A percentile compares a stretch with the other conserved stretches of the same genome.
Conservation (phyloP, 108 stramenopile species). For the Stephanodiscus triporus region DNA sequence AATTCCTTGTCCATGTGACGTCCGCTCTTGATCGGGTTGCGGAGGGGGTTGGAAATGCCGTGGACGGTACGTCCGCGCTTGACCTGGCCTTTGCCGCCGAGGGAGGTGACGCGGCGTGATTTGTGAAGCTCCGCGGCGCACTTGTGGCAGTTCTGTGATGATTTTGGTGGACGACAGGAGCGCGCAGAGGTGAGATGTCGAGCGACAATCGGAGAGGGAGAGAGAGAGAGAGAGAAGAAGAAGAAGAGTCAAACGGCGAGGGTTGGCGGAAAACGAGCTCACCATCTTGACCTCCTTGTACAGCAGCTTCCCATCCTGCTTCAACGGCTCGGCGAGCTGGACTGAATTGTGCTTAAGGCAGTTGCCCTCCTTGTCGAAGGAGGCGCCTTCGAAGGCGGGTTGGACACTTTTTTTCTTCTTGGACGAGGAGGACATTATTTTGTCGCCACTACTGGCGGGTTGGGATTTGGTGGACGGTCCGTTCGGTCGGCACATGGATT, state of each 20-base stretch:
- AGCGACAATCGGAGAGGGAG: not conserved
- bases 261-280: not conserved
- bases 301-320: slow-evolving; percentile 44
- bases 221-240: not conserved
- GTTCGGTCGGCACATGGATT: not conserved
- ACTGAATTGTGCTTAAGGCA: slow-evolving; percentile 32
- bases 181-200: not conserved
- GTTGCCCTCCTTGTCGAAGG: slow-evolving; percentile 37
- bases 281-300: slow-evolving; percentile 51
- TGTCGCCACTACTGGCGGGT: not conserved
- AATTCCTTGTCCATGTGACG: slow-evolving; percentile 48
- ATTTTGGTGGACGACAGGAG: not conserved
- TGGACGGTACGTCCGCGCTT: slow-evolving; percentile 44
- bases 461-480: not conserved
- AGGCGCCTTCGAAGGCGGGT: slow-evolving; percentile 41
- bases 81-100: slow-evolving; percentile 39
- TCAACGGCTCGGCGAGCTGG: slow-evolving; percentile 38
- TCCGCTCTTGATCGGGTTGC: slow-evolving; percentile 17
- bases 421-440: not conserved
- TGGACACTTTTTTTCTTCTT: not conserved
- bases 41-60: slow-evolving; percentile 36
- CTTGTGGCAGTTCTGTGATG: slow-evolving; percentile 39
- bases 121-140: slow-evolving; percentile 40
- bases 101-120: slow-evolving; percentile 51
- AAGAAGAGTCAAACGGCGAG: not conserved